A percentile compares a stretch with the other conserved stretches of the same genome.
Conservation (phyloP, 805 yeast genomes). For the Hanseniaspora occidentalis region DNA sequence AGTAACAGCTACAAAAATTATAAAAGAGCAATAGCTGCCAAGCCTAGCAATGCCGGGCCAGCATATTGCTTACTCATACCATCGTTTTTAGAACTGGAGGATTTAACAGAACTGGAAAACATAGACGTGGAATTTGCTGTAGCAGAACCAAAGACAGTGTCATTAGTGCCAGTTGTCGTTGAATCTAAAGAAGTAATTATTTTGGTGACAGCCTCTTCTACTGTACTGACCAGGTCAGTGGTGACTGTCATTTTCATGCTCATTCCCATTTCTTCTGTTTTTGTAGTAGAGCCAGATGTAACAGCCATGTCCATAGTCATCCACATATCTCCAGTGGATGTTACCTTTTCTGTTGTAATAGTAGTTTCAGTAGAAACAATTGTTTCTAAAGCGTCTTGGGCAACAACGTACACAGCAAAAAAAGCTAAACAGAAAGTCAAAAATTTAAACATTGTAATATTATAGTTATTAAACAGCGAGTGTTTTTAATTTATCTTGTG, state of each 20-base stretch:
- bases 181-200: no score
- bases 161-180: no score
- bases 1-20: no score
- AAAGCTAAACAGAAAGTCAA: not conserved
- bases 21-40: not conserved
- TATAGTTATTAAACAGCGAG: no score
- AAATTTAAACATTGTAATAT: no score
- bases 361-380: not conserved
- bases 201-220: no score
- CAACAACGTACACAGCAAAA: not conserved
- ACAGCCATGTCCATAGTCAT: not conserved
- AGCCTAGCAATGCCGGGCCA: not conserved
- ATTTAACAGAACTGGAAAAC: not conserved
- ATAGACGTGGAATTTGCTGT: not conserved
- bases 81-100: not conserved
- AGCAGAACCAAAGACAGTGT: no score
- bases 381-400: not conserved
- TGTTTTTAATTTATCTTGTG: no score
- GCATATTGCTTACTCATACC: not conserved
- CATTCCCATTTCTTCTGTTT: not conserved
- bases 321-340: not conserved
- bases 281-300: not conserved
- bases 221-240: no score
- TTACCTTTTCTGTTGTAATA: not conserved
- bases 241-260: no score